Base-by-base conservation (phyloP, 176 grass and related monocot genomes). In the Alloteropsis semialata region DNA sequence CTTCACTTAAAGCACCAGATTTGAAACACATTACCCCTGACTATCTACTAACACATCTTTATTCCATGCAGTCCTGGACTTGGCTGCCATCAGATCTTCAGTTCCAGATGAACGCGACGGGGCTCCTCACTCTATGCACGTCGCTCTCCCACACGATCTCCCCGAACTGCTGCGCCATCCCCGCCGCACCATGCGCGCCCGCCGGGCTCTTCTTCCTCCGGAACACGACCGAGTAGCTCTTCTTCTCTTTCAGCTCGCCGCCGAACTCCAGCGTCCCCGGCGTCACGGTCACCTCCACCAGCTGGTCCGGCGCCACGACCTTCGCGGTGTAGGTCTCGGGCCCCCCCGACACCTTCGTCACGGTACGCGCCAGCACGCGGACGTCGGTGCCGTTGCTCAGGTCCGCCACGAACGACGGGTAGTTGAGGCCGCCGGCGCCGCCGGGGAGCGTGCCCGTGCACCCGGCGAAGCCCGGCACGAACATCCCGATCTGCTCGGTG, bases 141-240 rank as follows among this genome's bases (percentile, higher is more conserved):
- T 72, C 8, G 72, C 56, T 90, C 82, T 94, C 68, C 92, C 92
- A 86, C 19, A 90, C 69, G 72, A 94, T 65, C 38, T 80, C 68
- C 10, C 82, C 78, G 56, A 82, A 63, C 39, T 24, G 28, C 44
- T 29, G 17, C 44, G 5, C 48, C 21, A 15, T 56, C 2, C 2
- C 17, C 19, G 18, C 46, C 15, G 34, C 28, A 29, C 18, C 9
- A 13, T 1, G 56, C 12, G 10, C 24, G 24, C 24, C 12, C 19
- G 18, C 46, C 10, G 33, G 19, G 1, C 63, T 58, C 37, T 37
- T 43, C 36, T 37, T 77, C 67, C 80, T 91, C 62, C 38, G 81
- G 61, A 91, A 94, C 79, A 81, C 79, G 14, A 94, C 88, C 19
- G 11, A 61, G 86, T 94, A 91, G 28, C 51, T 88, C 67, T 29